Percentiles rank a stretch among this genome's conserved stretches.
Conservation (phyloP, 2,329 filamentous ascomycete genomes). For the Pseudofabraea citricarpa region DNA sequence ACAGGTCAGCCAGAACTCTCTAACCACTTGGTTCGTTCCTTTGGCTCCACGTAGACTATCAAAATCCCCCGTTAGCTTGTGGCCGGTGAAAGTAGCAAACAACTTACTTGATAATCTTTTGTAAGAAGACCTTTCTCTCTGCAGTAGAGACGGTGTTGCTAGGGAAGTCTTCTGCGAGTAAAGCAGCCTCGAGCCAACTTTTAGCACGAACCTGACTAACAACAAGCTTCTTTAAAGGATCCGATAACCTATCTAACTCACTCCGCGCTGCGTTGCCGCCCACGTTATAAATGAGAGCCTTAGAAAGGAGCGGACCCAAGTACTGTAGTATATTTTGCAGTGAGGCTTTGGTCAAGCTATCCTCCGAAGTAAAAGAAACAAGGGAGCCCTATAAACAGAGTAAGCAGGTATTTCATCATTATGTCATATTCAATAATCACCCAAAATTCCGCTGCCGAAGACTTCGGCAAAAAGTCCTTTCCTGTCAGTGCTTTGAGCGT, state of each 20-base stretch:
- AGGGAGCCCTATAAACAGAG: slow-evolving; percentile 36
- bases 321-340: slow-evolving; percentile 48
- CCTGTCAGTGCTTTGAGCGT: slow-evolving; percentile 65
- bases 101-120: slow-evolving; percentile 59
- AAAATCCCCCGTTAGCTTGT: too few relatives aligned
- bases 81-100: too few relatives aligned
- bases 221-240: slow-evolving; percentile 67
- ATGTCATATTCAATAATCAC: slow-evolving; percentile 32
- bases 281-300: slow-evolving; percentile 59
- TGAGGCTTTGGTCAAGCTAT: slow-evolving; percentile 31
- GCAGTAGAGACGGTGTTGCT: slow-evolving; percentile 51
- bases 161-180: slow-evolving; percentile 45
- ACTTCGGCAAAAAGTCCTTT: slow-evolving; percentile 71
- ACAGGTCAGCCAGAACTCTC: slow-evolving; percentile 69
- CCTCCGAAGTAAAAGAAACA: slow-evolving; percentile 44
- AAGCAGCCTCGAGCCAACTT: slow-evolving; percentile 57
- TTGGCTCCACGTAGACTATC: slow-evolving; percentile 57
- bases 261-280: slow-evolving; percentile 65
- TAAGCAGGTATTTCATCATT: not conserved
- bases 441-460: slow-evolving; percentile 72
- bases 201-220: slow-evolving; percentile 50
- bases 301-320: slow-evolving; percentile 56
- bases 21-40: slow-evolving; percentile 61
- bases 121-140: slow-evolving; percentile 61
- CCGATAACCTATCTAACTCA: slow-evolving; percentile 66